Evolutionary conservation across 2,329 filamentous ascomycete genomes (phyloP).

Genomic region (Verticillium klebahnii): DNA sequence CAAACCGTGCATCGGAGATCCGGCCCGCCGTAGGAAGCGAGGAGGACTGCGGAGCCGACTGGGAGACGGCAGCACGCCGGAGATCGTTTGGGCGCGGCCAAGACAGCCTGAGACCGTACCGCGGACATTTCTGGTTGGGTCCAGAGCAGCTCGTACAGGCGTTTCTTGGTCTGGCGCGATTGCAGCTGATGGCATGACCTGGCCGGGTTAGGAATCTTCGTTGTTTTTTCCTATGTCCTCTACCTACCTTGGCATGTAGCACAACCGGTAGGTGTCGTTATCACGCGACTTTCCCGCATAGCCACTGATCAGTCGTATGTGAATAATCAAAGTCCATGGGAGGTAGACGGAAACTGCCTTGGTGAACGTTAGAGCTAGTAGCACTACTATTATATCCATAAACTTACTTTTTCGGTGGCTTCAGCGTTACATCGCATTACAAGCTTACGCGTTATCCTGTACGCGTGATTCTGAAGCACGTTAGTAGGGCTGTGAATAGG

Average conservation of each 20-base stretch:
- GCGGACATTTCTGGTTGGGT: not conserved
- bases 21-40: not conserved
- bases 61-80: constrained; percentile 13
- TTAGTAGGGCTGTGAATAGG: not conserved
- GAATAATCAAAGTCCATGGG: not conserved
- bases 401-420: not conserved
- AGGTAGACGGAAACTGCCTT: not conserved
- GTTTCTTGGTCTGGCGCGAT: not conserved
- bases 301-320: not conserved
- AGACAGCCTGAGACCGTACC: constrained; percentile 10
- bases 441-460: not conserved
- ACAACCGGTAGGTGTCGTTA: not conserved
- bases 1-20: constrained; percentile 8
- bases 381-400: not conserved
- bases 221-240: not conserved
- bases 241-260: not conserved
- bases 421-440: not conserved
- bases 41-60: not conserved
- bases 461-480: not conserved
- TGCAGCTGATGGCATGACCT: not conserved
- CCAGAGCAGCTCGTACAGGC: not conserved
- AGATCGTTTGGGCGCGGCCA: constrained; percentile 15
- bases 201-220: not conserved
- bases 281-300: not conserved
- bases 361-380: not conserved